Evolutionary conservation across 805 yeast species (phyloP).

Genomic region (Candida sakaeoensis): DNA sequence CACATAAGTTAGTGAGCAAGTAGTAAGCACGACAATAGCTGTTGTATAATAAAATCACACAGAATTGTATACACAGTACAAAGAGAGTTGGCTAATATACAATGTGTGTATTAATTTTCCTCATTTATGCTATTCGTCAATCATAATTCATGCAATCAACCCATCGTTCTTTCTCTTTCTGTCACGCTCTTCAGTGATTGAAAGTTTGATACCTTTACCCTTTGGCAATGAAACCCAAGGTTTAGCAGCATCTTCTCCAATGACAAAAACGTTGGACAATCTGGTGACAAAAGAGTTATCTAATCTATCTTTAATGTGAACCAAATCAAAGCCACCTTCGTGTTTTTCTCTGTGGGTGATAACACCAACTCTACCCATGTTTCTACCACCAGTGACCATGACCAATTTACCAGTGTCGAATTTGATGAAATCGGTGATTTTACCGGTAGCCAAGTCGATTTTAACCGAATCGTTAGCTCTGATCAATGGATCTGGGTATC

Average conservation of each 20-base stretch:
- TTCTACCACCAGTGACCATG: conserved; percentile 40
- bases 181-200: conserved; percentile 43
- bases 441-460: conserved; percentile 94
- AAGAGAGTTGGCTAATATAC: too few relatives aligned
- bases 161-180: conserved; percentile 41
- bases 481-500: conserved; percentile 98
- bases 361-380: conserved; percentile 42
- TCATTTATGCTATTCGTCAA: neutral
- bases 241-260: conserved; percentile 41
- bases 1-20: too few relatives aligned
- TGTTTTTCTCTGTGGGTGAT: conserved; percentile 41
- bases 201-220: conserved; percentile 43
- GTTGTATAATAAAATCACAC: too few relatives aligned
- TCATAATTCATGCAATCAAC: conserved; percentile 13
- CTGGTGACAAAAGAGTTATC: conserved; percentile 42
- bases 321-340: conserved; percentile 43
- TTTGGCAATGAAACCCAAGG: conserved; percentile 40
- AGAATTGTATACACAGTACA: too few relatives aligned
- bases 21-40: too few relatives aligned
- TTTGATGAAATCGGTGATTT: conserved; percentile 56
- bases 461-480: conserved; percentile 97
- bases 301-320: conserved; percentile 39
- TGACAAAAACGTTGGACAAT: conserved; percentile 38
- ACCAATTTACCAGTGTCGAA: conserved; percentile 40
- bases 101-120: too few relatives aligned